phyloP scores from a whole-genome alignment of 805 yeast species.

The Monosporozyma unispora region DNA sequence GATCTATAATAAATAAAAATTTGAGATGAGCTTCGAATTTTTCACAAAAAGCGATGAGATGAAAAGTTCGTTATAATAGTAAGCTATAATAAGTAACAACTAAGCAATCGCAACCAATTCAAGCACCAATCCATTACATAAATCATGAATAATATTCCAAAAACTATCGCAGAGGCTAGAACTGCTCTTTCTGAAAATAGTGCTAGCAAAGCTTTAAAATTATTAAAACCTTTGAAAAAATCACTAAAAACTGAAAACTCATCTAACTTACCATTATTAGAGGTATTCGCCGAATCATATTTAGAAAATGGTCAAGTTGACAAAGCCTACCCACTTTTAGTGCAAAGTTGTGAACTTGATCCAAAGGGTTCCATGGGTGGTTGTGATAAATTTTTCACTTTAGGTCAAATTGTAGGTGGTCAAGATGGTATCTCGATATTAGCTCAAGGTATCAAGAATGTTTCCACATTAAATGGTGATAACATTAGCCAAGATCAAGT shows the following conservation, averaged over 20 bases:
- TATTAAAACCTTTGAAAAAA: conserved; percentile 29
- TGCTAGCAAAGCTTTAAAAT: conserved; percentile 29
- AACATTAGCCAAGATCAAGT: conserved; percentile 33
- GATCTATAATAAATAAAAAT: background rate
- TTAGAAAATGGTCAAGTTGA: conserved; percentile 77
- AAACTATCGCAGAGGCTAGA: conserved; percentile 15
- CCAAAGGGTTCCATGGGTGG: conserved; percentile 51
- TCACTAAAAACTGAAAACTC: conserved; percentile 15
- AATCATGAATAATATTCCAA: background rate
- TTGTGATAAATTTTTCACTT: conserved; percentile 75
- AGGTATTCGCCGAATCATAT: conserved; percentile 63
- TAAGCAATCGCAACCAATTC: too few species aligned
- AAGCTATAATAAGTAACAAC: background rate
- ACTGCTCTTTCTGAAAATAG: conserved; percentile 19
- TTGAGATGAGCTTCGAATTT: conserved; percentile 3
- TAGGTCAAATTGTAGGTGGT: conserved; percentile 90
- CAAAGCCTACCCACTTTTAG: conserved; percentile 57
- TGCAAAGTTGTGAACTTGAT: conserved; percentile 57
- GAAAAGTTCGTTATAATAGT: background rate
- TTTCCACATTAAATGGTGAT: conserved; percentile 18
- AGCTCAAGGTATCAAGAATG: conserved; percentile 48
- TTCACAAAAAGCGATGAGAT: conserved; percentile 3
- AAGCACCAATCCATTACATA: background rate
- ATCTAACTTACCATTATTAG: conserved; percentile 38
- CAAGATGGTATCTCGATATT: conserved; percentile 55